A percentile compares a stretch with the other conserved stretches of the same genome.
These are phyloP conservation scores for Jatropha curcas DNA, from an alignment of 345 rosid species.

Conservation along the genomic window DNA sequence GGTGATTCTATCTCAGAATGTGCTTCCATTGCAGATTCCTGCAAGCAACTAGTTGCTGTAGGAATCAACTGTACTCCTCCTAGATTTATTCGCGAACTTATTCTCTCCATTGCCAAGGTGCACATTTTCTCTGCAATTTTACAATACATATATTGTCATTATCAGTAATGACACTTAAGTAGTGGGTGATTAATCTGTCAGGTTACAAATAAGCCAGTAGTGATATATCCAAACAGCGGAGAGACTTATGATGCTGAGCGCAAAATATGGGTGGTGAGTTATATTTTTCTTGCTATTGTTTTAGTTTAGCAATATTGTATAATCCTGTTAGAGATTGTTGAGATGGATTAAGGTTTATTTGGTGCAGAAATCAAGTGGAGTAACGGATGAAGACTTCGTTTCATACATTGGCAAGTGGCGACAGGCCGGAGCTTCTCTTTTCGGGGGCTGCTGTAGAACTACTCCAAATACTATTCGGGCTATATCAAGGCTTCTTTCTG, in stretches of 20 bases:
- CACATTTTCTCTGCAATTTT: no score
- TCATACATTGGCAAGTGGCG: conserved; percentile 67
- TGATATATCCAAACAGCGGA: conserved; percentile 83
- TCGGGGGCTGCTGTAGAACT: conserved; percentile 95
- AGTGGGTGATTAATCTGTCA: conserved; percentile 27
- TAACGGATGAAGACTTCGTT: conserved; percentile 68
- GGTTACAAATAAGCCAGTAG: conserved; percentile 68
- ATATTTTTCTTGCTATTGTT: neutral
- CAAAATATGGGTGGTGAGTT: conserved; percentile 87
- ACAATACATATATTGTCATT: neutral
- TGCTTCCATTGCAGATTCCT: conserved; percentile 68
- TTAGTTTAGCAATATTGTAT: neutral
- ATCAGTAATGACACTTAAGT: neutral
- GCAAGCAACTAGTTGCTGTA: conserved; percentile 64
- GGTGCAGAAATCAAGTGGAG: conserved; percentile 58
- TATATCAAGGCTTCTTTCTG: conserved; percentile 50
- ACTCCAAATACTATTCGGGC: conserved; percentile 78
- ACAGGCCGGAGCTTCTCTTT: conserved; percentile 70
- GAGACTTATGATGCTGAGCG: conserved; percentile 63
- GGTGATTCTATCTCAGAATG: conserved; percentile 78
- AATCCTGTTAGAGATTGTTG: neutral
- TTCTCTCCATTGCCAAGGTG: conserved; percentile 57
- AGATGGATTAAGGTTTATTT: neutral
- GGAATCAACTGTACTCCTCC: conserved; percentile 93
- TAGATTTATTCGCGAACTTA: conserved; percentile 58